Evolutionary conservation across 768 basidiomycete genomes (phyloP), one percentile per base, ranked within the genome.

Genomic region (Strobilomyces confusus): DNA sequence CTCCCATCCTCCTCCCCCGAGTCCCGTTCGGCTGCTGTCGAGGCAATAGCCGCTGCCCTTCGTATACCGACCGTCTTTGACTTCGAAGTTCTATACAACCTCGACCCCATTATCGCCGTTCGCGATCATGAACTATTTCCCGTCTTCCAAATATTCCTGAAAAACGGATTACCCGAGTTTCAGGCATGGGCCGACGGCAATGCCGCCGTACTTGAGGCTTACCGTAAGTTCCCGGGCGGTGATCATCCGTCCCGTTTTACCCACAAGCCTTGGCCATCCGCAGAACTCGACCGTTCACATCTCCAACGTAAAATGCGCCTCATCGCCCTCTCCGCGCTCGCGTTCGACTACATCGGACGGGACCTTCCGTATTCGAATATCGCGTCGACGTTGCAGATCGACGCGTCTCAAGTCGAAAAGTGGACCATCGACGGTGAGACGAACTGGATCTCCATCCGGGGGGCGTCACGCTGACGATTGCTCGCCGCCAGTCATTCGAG

Each of bases 351-450:
- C 63, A 78, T 91, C 32, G 89, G 89, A 9, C 80, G 81, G 43
- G 83, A 85, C 60, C 74, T 95, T 14, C 71, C 85, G 1, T 94
- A 94, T 68, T 67, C 80, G 11, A 79, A 77, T 61, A 81, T 95
- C 34, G 84, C 86, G 1, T 74, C 81, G 26, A 75, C 80, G 13
- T 71, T 94, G 41, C 80, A 89, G 58, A 81, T 91, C 9, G 78
- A 83, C 23, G 55, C 69, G 20, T 73, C 78, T 23, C 75, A 89
- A 54, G 89, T 94, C 26, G 92, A 94, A 67, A 84, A 80, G 62
- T 93, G 90, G 89, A 83, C 84, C 37, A 93, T 94, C 57, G 89
- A 93, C 71, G 85, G 91, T 92, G 63, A 55, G 75, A 58, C 13
- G 29, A 43, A 50, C 49, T 9, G 19, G 40, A 4, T 29, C 6